Conservation (phyloP, 2,329 filamentous ascomycete species). For the Hymenoscyphus albidus region DNA sequence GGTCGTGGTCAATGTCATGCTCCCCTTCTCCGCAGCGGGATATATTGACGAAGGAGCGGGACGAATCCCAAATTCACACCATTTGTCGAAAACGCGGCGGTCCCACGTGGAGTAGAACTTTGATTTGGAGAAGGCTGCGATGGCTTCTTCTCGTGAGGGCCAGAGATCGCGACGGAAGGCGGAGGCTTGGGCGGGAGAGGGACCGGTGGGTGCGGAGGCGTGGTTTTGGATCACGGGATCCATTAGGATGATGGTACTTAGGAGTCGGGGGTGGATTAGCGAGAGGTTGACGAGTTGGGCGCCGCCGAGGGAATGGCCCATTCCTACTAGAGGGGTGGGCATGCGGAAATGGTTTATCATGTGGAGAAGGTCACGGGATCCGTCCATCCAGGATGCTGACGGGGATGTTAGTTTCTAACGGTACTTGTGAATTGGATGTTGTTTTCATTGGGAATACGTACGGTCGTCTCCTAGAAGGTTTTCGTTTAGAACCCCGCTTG, state of each 20-base stretch:
- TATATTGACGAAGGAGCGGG: conserved; percentile 62
- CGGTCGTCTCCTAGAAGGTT: conserved; percentile 76
- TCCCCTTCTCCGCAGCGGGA: conserved; percentile 40
- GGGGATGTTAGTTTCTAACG: neutral
- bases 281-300: conserved; percentile 68
- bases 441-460: conserved; percentile 40
- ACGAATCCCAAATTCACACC: conserved; percentile 72
- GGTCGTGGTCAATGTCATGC: conserved; percentile 73
- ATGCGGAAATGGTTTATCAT: conserved; percentile 85
- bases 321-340: conserved; percentile 72
- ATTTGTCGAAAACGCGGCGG: conserved; percentile 68
- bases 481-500: conserved; percentile 75
- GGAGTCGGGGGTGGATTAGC: conserved; percentile 74
- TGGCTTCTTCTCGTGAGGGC: conserved; percentile 70
- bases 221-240: conserved; percentile 70
- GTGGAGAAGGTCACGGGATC: conserved; percentile 77
- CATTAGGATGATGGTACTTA: conserved; percentile 72
- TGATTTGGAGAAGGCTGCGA: conserved; percentile 60
- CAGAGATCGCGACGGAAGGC: conserved; percentile 73
- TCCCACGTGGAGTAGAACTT: conserved; percentile 85
- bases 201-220: conserved; percentile 39
- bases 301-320: conserved; percentile 89
- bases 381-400: conserved; percentile 78
- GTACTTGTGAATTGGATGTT: neutral
- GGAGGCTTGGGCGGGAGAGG: conserved; percentile 55